phyloP scores from a whole-genome alignment of 2,329 filamentous ascomycete genomes.

The Aspergillus sergii region DNA sequence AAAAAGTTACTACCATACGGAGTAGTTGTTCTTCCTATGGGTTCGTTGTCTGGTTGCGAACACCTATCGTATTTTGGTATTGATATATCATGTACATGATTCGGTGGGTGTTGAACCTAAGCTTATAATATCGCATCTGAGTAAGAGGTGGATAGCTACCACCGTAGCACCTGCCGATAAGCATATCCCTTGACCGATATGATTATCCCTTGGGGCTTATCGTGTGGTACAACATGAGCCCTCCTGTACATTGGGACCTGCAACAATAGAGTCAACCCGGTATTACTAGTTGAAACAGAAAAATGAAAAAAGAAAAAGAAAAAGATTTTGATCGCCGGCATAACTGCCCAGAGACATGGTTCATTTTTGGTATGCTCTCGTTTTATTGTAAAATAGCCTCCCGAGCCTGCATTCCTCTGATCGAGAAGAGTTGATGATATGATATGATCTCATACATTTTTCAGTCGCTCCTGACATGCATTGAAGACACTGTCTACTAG shows the following conservation, averaged over 20 bases:
- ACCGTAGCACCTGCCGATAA: slow-evolving; percentile 10
- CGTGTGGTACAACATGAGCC: slow-evolving; percentile 9
- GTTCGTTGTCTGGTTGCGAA: background rate
- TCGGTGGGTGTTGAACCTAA: background rate
- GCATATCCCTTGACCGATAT: slow-evolving; percentile 11
- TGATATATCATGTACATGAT: background rate
- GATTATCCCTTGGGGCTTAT: slow-evolving; percentile 1
- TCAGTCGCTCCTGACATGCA: background rate
- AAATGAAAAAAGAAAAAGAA: background rate
- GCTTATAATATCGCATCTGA: background rate
- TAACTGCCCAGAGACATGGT: background rate
- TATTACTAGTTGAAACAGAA: background rate
- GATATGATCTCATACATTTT: background rate
- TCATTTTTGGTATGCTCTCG: background rate
- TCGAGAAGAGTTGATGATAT: background rate
- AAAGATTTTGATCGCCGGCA: background rate
- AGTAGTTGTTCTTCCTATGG: background rate
- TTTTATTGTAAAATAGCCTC: background rate
- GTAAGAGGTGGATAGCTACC: background rate
- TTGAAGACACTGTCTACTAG: background rate
- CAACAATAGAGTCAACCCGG: background rate
- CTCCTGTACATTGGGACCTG: background rate
- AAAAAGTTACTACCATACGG: background rate
- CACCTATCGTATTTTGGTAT: background rate
- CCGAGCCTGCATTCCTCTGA: background rate